phyloP scores from a whole-genome alignment of 352 stramenopile genomes.

The Globisporangium splendens region DNA sequence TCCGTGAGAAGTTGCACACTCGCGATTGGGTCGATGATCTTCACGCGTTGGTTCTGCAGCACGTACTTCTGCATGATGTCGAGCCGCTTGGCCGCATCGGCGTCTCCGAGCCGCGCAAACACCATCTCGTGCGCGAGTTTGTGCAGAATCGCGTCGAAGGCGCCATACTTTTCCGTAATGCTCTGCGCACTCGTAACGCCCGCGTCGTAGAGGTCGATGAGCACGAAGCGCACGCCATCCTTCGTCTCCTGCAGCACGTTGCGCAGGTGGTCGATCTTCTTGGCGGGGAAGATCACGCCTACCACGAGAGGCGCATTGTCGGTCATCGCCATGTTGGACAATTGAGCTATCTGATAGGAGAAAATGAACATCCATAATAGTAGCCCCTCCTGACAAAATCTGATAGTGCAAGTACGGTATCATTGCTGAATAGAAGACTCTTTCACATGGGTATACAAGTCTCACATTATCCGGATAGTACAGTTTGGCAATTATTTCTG shows the following conservation, averaged over 20 bases:
- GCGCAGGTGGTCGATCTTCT: slow-evolving; percentile 78
- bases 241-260: slow-evolving; percentile 43
- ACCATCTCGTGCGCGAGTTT: slow-evolving; percentile 86
- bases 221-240: slow-evolving; percentile 61
- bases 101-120: slow-evolving; percentile 55
- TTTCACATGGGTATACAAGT: no score
- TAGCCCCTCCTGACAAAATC: background rate
- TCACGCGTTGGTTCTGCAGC: slow-evolving; percentile 36
- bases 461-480: no score
- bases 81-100: slow-evolving; percentile 34
- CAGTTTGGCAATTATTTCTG: no score
- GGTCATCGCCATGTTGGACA: background rate
- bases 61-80: slow-evolving; percentile 49
- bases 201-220: slow-evolving; percentile 66
- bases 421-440: background rate
- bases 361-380: background rate
- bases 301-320: slow-evolving; percentile 37
- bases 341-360: no score
- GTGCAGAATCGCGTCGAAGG: slow-evolving; percentile 66
- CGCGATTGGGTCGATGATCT: slow-evolving; percentile 63
- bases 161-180: slow-evolving; percentile 39
- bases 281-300: slow-evolving; percentile 75
- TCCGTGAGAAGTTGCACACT: slow-evolving; percentile 72
- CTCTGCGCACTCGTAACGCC: slow-evolving; percentile 23
- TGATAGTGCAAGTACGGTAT: background rate